Conservation (phyloP, 2,329 filamentous ascomycete genomes). For the Sclerotinia borealis region DNA sequence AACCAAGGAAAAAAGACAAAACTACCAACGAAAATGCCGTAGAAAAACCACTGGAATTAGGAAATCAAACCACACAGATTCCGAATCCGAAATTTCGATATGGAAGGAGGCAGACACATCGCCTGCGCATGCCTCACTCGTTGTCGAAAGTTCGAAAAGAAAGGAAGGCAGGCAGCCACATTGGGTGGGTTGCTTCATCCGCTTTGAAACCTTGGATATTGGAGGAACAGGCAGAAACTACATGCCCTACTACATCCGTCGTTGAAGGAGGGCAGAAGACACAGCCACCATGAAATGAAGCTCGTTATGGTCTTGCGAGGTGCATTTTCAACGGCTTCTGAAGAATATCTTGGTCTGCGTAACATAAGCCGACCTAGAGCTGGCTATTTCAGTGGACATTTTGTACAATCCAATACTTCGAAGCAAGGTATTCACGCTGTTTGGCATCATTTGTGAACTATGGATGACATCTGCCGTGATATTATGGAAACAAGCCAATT, state of each 20-base stretch:
- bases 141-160: no score
- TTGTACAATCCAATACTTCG: background rate
- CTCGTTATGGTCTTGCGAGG: background rate
- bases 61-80: background rate
- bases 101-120: no score
- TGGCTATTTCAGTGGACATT: background rate
- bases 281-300: background rate
- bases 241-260: no score
- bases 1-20: background rate
- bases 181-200: no score
- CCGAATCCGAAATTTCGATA: no score
- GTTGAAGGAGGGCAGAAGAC: no score
- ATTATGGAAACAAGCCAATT: no score
- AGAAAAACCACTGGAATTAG: background rate
- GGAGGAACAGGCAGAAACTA: no score
- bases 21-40: accelerated
- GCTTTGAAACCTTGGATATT: no score
- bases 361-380: background rate
- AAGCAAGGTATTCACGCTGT: background rate
- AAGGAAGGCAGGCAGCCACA: background rate
- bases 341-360: background rate
- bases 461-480: background rate
- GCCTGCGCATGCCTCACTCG: background rate
- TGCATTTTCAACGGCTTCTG: background rate
- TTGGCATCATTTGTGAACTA: background rate